A percentile compares a stretch with the other conserved stretches of the same genome.
Conservation (phyloP, 2,329 filamentous ascomycete genomes). For the Xylariaceae sp. region DNA sequence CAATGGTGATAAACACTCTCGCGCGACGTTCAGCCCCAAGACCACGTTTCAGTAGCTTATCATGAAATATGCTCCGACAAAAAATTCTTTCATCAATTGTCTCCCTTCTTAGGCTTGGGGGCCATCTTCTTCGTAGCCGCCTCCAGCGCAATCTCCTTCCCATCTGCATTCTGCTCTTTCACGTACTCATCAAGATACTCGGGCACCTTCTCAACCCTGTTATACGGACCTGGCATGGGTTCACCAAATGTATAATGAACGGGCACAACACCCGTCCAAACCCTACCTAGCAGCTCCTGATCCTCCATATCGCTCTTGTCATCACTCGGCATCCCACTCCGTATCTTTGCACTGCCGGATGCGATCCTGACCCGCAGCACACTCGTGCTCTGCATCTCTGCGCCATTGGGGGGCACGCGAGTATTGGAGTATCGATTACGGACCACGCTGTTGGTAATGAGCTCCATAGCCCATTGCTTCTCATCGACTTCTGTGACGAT, state of each 20-base stretch:
- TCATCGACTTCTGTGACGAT: slow-evolving; percentile 65
- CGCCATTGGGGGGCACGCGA: slow-evolving; percentile 65
- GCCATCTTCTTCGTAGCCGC: slow-evolving; percentile 20
- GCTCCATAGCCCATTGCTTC: slow-evolving; percentile 72
- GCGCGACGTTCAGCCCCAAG: no score
- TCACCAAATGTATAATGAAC: slow-evolving; percentile 61
- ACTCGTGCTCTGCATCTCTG: slow-evolving; percentile 71
- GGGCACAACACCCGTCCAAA: slow-evolving; percentile 59
- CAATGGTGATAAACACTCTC: no score
- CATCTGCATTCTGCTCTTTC: slow-evolving; percentile 33
- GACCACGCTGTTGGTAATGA: slow-evolving; percentile 73
- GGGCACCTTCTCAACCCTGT: slow-evolving; percentile 56
- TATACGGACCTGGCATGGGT: slow-evolving; percentile 58
- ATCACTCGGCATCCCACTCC: slow-evolving; percentile 59
- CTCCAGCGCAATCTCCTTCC: slow-evolving; percentile 17
- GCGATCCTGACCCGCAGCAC: slow-evolving; percentile 66
- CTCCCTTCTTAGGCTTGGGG: slow-evolving; percentile 20
- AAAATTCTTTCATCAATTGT: background rate
- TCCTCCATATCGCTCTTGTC: slow-evolving; percentile 47
- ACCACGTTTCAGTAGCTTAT: no score
- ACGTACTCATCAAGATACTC: slow-evolving; percentile 51
- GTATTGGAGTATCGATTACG: slow-evolving; percentile 59
- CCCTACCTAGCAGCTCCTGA: slow-evolving; percentile 34
- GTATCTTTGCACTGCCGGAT: slow-evolving; percentile 72
- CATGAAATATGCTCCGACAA: no score